Base-by-base conservation (phyloP, 2,329 filamentous ascomycete species). In the Rhynchosporium agropyri region DNA sequence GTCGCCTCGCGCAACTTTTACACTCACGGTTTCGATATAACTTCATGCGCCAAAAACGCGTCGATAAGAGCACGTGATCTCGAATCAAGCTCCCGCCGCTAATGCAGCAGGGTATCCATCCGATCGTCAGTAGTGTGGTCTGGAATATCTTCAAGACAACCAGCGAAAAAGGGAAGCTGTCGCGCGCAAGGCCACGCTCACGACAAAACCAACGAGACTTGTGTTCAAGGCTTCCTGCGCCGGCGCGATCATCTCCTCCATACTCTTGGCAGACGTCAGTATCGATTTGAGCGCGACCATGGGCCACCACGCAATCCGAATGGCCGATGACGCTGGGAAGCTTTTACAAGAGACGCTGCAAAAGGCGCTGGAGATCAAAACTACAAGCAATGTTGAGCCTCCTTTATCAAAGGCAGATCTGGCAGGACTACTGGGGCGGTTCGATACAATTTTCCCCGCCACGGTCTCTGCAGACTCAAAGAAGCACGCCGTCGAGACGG, bases 401-500 rank as follows among this genome's bases (percentile, higher is more conserved):
- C 85, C 88, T 3, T 81, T 97, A 66, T 86, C 84, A 33, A 89
- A 92, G 74, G 79, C 84, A 58, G 85, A 92, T 73, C 83, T 89
- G 64, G 77, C 80, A 33, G 76, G 82, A 63, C 73, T 86, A 20
- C 76, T 80, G 43, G 74, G 72, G 33, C 79, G 78, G 66, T 74
- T 87, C 9, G 74, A 76, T 28, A 70, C 73, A 33, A 74, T 82
- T n/a, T 76, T 67, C 51, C 75, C 51, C 61, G 76, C 48, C 63
- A 40, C 63, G 13, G 20, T 50, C 12, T 66, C 67, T 8, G 46
- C 63, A 43, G 73, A 74, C 9, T 57, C 66, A 36, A 74, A 71
- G 59, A 80, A 81, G 68, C 79, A 71, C 40, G 83, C 90, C 28
- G 85, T 97, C 53, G 95, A 98, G 76, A 92, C 89, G 20, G 92